These are phyloP conservation scores for Beauveria brongniartii DNA, from an alignment of 2,329 filamentous ascomycete genomes.

Conservation along the genomic window DNA sequence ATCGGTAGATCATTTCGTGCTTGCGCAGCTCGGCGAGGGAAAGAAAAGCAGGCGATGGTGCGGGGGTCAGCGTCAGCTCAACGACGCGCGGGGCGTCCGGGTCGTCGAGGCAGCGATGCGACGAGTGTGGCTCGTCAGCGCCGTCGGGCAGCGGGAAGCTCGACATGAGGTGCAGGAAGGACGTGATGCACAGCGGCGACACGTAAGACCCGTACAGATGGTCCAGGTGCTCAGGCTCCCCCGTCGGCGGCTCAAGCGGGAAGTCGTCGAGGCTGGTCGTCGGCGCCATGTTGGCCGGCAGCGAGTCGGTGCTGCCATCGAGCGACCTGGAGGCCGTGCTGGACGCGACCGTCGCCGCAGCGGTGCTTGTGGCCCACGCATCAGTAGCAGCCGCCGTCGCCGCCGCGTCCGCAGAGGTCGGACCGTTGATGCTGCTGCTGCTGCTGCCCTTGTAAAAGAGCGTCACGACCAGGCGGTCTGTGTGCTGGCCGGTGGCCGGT, in stretches of 20 bases:
- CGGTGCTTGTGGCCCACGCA: constrained; percentile 14
- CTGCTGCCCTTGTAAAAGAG: constrained; percentile 50
- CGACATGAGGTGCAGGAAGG: constrained; percentile 59
- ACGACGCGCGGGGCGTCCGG: constrained; percentile 54
- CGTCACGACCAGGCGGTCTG: constrained; percentile 51
- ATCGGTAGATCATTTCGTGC: constrained; percentile 73
- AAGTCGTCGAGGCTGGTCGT: constrained; percentile 50
- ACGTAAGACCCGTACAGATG: constrained; percentile 59
- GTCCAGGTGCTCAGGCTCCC: constrained; percentile 50
- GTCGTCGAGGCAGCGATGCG: constrained; percentile 57
- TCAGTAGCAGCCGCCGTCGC: constrained; percentile 20
- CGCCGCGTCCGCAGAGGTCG: constrained; percentile 14
- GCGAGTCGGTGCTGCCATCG: constrained; percentile 23
- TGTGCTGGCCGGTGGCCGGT: constrained; percentile 37
- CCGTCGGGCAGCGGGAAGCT: constrained; percentile 48
- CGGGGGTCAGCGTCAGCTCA: constrained; percentile 55
- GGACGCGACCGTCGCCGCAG: background rate
- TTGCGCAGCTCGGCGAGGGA: constrained; percentile 63
- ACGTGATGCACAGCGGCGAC: constrained; percentile 56
- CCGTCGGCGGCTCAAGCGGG: constrained; percentile 49
- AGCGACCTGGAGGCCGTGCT: constrained; percentile 19
- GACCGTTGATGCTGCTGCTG: constrained; percentile 13
- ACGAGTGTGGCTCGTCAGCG: constrained; percentile 47
- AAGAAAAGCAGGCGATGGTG: constrained; percentile 54
- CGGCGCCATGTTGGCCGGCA: constrained; percentile 49